phyloP scores from a whole-genome alignment of 2,329 filamentous ascomycete genomes.

The Pezicula carpinea region DNA sequence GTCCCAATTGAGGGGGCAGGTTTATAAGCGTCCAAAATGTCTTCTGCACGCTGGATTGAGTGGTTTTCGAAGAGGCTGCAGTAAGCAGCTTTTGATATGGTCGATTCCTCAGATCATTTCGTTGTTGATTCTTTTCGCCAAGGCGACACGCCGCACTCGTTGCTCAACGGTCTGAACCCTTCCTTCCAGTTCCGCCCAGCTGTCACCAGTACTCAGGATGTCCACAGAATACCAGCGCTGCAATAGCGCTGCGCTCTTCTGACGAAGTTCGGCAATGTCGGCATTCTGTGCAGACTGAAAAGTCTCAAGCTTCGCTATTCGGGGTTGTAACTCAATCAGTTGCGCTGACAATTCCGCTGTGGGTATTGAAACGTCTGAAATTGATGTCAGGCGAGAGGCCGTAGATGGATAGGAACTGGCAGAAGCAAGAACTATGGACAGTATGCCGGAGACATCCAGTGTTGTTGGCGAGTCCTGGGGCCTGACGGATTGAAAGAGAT shows the following conservation, averaged over 20 bases:
- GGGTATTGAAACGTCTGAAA: slow-evolving; percentile 27
- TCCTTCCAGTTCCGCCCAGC: slow-evolving; percentile 28
- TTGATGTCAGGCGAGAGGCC: slow-evolving; percentile 28
- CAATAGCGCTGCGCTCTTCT: slow-evolving; percentile 24
- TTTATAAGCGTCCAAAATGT: too few relatives aligned
- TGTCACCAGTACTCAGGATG: slow-evolving; percentile 25
- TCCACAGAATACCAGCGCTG: slow-evolving; percentile 28
- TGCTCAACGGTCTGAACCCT: slow-evolving; percentile 25
- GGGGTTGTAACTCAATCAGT: slow-evolving; percentile 27
- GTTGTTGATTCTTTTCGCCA: slow-evolving; percentile 17
- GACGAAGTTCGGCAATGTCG: slow-evolving; percentile 24
- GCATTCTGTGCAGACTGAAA: slow-evolving; percentile 25
- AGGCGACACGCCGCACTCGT: slow-evolving; percentile 17
- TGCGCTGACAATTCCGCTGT: slow-evolving; percentile 24
- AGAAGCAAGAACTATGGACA: slow-evolving; percentile 28
- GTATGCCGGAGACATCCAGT: slow-evolving; percentile 20
- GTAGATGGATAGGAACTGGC: slow-evolving; percentile 28
- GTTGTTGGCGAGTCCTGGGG: slow-evolving; percentile 21
- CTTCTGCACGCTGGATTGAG: too few relatives aligned
- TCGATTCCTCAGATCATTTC: slow-evolving; percentile 11
- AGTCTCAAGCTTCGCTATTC: slow-evolving; percentile 25
- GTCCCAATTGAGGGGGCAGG: too few relatives aligned
- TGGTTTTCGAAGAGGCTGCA: too few relatives aligned
- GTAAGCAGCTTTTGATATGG: too few relatives aligned
- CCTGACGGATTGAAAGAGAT: slow-evolving; percentile 26